Evolutionary conservation across 768 basidiomycete species (phyloP), one percentile per base, ranked within the genome.

Genomic region (Termitomyces sp.): DNA sequence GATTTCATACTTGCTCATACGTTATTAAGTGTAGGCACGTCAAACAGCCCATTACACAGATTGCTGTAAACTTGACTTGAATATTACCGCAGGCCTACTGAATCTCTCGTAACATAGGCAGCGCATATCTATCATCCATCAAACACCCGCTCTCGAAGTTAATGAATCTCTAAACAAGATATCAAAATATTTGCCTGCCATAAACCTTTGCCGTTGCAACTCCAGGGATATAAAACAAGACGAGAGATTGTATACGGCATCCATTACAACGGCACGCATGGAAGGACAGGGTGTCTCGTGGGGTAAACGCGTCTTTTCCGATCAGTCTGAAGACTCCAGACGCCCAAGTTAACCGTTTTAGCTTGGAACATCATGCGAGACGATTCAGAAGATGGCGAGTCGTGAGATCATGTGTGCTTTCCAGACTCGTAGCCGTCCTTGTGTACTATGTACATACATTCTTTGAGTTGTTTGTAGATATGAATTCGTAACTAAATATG

Each of bases 291-390:
- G 17, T 3, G 3, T 60, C 36, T 60, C 29, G 36, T 14, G 11
- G 20, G 52, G 56, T 37, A 57, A 47, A 52, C 37, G 53, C 42
- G 36, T 34, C 20, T 61, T 57, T 48, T 36, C 38, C 31, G 55
- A 56, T 61, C 54, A 31, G 31, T 29, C 43, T 6, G n/a, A 52
- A 49, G 20, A 31, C 31, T 59, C 6, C 46, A 51, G 42, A 29
- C 34, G 32, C 25, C 20, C 34, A 12, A 58, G 47, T 42, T 65
- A 65, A 34, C 59, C 59, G 60, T 60, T 62, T 65, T 62, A 59
- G 52, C 59, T 61, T 52, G 36, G 25, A 12, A 56, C 40, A 46
- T 57, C 56, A 50, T 51, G 31, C 29, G 36, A 50, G 51, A 32
- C 36, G 57, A 25, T 25, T 25, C 25, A 25, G 25, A 58, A 11